Evolutionary conservation across 2,329 filamentous ascomycete species (phyloP).

Genomic region (Colletotrichum cuscutae): DNA sequence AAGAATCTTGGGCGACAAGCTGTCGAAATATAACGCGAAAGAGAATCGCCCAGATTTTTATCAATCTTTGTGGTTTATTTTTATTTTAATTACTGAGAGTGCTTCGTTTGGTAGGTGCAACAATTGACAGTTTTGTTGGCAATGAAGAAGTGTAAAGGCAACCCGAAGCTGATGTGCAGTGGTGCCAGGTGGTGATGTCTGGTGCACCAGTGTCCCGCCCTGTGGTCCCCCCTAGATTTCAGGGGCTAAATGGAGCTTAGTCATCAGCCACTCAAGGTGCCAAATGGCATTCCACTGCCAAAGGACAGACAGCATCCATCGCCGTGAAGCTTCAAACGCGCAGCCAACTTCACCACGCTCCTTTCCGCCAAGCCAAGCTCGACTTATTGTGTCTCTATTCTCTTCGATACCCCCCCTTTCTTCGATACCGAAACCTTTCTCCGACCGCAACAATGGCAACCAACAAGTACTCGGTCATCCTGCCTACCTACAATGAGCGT

Average conservation of each 20-base stretch:
- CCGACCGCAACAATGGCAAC: conserved; percentile 41
- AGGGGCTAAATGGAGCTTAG: conserved; percentile 28
- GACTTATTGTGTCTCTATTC: background rate
- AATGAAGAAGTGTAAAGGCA: too few species aligned
- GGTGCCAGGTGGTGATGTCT: background rate
- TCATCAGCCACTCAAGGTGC: conserved; percentile 23
- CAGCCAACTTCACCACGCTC: conserved; percentile 41
- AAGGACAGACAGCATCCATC: conserved; percentile 36
- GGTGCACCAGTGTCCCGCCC: background rate
- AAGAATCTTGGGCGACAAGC: background rate
- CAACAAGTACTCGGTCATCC: conserved; percentile 96
- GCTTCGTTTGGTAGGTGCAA: too few species aligned
- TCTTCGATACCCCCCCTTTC: background rate
- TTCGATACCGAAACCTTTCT: conserved; percentile 43
- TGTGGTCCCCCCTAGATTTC: conserved; percentile 23
- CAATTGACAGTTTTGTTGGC: too few species aligned
- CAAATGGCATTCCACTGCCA: conserved; percentile 25
- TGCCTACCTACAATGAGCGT: conserved; percentile 99
- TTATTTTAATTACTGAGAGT: too few species aligned
- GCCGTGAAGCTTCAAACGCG: conserved; percentile 12
- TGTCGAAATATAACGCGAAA: background rate
- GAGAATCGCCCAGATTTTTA: rapidly evolving
- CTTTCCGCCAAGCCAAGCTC: conserved; percentile 32
- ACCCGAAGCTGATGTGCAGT: too few species aligned
- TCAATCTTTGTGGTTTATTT: background rate